Evolutionary conservation across 305 asterid genomes (phyloP), one percentile per base, ranked within the genome.

Genomic region (Solanum chacoense): DNA sequence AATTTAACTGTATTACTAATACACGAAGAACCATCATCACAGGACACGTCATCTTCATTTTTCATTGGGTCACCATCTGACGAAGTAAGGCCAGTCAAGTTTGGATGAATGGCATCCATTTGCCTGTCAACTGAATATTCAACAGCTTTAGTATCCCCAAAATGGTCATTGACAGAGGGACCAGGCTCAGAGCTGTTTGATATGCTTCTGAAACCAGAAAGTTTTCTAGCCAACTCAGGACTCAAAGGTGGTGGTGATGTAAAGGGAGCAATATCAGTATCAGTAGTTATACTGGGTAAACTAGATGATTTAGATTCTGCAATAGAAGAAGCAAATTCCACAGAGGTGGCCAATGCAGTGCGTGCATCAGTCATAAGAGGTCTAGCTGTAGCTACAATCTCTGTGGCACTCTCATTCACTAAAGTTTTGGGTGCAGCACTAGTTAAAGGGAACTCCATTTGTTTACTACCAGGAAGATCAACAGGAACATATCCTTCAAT

Each of bases 121-220:
- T 93, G 94, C 90, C 98, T 91, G 89, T 95, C 98, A 88, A 93
- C 95, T 80, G 98, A 94, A 91, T 95, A 92, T 67, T 94, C 99
- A 90, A 76, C 87, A 26, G 90, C 86, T 92, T 93, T 96, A 14
- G 90, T 90, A 89, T 93, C 97, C 59, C 92, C 90, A 34, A 89
- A 85, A 18, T 88, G 93, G 89, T 95, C 96, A 81, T 84, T 92
- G 50, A 88, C 87, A 26, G 92, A 88, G 79, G 71, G 69, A 84
- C 91, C 94, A 38, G 91, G 93, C 76, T 95, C 98, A 89, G 92
- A 90, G 89, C 92, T 93, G 92, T 93, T 92, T 24, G 93, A 91
- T 7, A 93, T 92, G 90, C 95, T 95, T 91, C 94, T 94, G 67
- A 92, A 93, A 74, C 96, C 96, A 90, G 99, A 96, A 65, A 93